These are phyloP conservation scores for Fraxinus excelsior DNA, from an alignment of 257 asterid genomes.

Conservation along the genomic window DNA sequence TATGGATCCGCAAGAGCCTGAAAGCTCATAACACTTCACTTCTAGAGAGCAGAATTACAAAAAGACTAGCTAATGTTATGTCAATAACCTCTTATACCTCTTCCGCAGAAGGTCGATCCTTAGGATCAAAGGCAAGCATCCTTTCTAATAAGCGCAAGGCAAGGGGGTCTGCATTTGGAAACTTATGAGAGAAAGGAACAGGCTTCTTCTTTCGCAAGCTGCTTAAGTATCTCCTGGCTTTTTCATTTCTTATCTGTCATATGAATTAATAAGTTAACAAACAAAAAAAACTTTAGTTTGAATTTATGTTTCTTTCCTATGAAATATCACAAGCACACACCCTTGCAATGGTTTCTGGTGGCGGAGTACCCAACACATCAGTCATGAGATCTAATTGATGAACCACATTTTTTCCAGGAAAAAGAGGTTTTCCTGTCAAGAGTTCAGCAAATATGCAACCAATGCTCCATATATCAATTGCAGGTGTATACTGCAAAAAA, in stretches of 20 bases:
- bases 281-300: background rate
- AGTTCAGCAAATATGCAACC: constrained; percentile 98
- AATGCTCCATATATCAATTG: constrained; percentile 96
- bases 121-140: constrained; percentile 98
- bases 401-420: constrained; percentile 97
- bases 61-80: background rate
- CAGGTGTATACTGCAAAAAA: constrained; percentile 86
- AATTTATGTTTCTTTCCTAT: background rate
- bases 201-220: constrained; percentile 93
- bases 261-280: constrained; percentile 25
- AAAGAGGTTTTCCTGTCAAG: constrained; percentile 85
- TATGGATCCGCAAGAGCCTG: constrained; percentile 99
- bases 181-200: constrained; percentile 77
- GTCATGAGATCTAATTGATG: constrained; percentile 97
- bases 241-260: constrained; percentile 89
- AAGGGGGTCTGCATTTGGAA: constrained; percentile 85
- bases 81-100: constrained; percentile 51
- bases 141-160: constrained; percentile 84
- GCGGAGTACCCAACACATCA: constrained; percentile 88
- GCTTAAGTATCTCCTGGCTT: constrained; percentile 95
- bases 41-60: constrained; percentile 27
- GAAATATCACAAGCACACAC: constrained; percentile 34
- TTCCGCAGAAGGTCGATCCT: constrained; percentile 91
- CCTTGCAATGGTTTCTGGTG: constrained; percentile 90
- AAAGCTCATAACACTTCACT: constrained; percentile 30